These are phyloP conservation scores for Aspergillus fijiensis DNA, from an alignment of 2,329 filamentous ascomycete genomes.

Conservation along the genomic window DNA sequence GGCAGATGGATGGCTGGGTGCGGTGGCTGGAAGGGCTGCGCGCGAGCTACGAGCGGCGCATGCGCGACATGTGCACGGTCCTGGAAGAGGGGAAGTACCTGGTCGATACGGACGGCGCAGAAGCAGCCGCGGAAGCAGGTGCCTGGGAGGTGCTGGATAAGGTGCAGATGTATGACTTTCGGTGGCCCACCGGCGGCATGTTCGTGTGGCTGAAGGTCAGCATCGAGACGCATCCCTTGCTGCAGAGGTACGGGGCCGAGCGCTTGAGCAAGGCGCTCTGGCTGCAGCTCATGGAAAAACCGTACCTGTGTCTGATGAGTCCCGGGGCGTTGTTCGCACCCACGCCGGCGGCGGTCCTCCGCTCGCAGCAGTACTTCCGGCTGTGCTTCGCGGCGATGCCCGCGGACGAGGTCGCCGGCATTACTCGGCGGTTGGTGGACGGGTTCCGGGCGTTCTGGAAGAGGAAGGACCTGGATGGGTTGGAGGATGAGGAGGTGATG, in stretches of 20 bases:
- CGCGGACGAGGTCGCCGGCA: constrained; percentile 65
- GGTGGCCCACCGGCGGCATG: constrained; percentile 85
- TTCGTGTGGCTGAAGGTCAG: constrained; percentile 79
- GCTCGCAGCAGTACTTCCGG: constrained; percentile 70
- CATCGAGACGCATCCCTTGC: constrained; percentile 72
- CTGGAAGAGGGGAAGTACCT: constrained; percentile 68
- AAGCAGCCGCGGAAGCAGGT: constrained; percentile 47
- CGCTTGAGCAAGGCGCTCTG: constrained; percentile 66
- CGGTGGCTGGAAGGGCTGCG: constrained; percentile 85
- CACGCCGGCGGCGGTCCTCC: constrained; percentile 57
- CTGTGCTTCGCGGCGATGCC: constrained; percentile 83
- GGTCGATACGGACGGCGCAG: constrained; percentile 58
- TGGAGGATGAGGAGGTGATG: constrained; percentile 26
- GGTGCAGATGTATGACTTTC: constrained; percentile 70
- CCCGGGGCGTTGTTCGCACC: constrained; percentile 75
- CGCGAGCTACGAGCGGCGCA: constrained; percentile 79
- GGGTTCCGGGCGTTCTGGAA: constrained; percentile 75
- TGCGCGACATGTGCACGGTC: constrained; percentile 73
- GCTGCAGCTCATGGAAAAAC: constrained; percentile 67
- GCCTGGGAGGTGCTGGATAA: constrained; percentile 77
- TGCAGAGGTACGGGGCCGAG: constrained; percentile 52
- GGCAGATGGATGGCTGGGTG: constrained; percentile 83
- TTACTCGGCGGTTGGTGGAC: constrained; percentile 64
- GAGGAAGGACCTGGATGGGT: constrained; percentile 57
- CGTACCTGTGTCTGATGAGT: constrained; percentile 67